Percentiles rank a stretch among this genome's conserved stretches.
Evolutionary conservation across 1,284 basidiomycete species (phyloP).

Genomic region (Pseudozyma tsukubaensis): DNA sequence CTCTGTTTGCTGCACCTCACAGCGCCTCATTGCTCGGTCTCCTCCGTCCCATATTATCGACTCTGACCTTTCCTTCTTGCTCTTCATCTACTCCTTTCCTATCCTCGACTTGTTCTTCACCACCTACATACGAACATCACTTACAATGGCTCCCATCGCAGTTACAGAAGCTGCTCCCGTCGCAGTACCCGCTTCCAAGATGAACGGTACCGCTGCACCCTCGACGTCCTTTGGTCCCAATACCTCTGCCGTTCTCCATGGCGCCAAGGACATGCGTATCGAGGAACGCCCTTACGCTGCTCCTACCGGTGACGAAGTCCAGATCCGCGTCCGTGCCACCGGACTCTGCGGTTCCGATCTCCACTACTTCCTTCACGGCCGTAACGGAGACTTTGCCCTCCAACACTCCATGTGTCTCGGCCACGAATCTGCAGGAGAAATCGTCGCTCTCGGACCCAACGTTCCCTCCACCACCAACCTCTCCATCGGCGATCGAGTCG

Average conservation of each 20-base stretch:
- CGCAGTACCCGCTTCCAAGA: slow-evolving; percentile 12
- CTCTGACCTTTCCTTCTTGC: slow-evolving; percentile 4
- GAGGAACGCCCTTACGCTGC: slow-evolving; percentile 78
- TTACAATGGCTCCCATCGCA: slow-evolving; percentile 43
- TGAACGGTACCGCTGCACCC: slow-evolving; percentile 22
- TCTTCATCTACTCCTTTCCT: not conserved
- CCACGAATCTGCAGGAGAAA: slow-evolving; percentile 87
- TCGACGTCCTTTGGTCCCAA: slow-evolving; percentile 43
- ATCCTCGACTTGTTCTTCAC: not conserved
- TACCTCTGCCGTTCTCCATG: slow-evolving; percentile 69
- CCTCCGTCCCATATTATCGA: slow-evolving; percentile 19
- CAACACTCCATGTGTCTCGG: slow-evolving; percentile 83
- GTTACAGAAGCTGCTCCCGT: slow-evolving; percentile 20
- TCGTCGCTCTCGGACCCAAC: slow-evolving; percentile 76
- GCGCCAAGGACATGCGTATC: slow-evolving; percentile 71
- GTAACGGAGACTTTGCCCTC: slow-evolving; percentile 93
- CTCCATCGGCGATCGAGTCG: slow-evolving; percentile 85
- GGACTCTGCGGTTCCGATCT: slow-evolving; percentile 80
- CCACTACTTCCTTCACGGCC: slow-evolving; percentile 64
- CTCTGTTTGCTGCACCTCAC: not conserved
- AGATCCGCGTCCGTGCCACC: slow-evolving; percentile 81
- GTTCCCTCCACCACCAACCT: slow-evolving; percentile 71
- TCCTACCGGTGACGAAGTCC: slow-evolving; percentile 75
- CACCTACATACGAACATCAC: not conserved
- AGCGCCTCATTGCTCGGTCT: not conserved